Evolutionary conservation across 2,329 filamentous ascomycete genomes (phyloP).

Genomic region (Chrysoporthe deuterocubensis): DNA sequence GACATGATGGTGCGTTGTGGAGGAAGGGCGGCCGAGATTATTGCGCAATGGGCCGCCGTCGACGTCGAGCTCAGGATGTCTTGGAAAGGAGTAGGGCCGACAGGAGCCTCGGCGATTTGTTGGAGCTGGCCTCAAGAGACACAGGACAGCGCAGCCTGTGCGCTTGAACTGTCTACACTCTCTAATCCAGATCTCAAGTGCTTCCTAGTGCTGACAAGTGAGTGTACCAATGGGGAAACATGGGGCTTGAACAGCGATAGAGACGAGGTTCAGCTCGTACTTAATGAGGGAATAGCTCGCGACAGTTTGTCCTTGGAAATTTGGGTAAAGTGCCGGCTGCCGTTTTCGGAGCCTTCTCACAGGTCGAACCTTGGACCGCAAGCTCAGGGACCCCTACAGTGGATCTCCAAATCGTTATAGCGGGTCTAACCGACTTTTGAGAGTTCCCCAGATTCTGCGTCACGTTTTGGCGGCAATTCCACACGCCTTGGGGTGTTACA

Average conservation of each 20-base stretch:
- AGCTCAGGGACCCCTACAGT: neutral
- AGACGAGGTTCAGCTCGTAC: neutral
- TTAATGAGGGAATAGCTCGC: neutral
- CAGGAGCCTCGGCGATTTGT: neutral
- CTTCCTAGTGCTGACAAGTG: neutral
- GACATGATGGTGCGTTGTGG: conserved; percentile 46
- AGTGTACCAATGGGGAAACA: neutral
- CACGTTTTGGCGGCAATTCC: neutral
- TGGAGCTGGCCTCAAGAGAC: neutral
- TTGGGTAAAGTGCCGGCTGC: neutral
- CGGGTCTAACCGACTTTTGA: conserved; percentile 11
- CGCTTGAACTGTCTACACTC: too few relatives aligned
- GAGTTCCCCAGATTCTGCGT: conserved; percentile 23
- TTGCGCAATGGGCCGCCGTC: neutral
- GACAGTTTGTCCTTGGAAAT: conserved; percentile 8
- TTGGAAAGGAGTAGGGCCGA: neutral
- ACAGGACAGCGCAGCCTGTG: neutral
- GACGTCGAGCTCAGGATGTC: neutral
- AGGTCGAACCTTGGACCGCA: conserved; percentile 11
- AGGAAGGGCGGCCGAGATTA: too few relatives aligned
- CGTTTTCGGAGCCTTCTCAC: conserved; percentile 16
- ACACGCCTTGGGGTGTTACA: conserved; percentile 1
- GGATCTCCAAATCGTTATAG: neutral
- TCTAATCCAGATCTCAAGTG: neutral
- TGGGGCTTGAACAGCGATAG: neutral